Conservation (phyloP, 768 basidiomycete genomes). For the Calocera cornea region DNA sequence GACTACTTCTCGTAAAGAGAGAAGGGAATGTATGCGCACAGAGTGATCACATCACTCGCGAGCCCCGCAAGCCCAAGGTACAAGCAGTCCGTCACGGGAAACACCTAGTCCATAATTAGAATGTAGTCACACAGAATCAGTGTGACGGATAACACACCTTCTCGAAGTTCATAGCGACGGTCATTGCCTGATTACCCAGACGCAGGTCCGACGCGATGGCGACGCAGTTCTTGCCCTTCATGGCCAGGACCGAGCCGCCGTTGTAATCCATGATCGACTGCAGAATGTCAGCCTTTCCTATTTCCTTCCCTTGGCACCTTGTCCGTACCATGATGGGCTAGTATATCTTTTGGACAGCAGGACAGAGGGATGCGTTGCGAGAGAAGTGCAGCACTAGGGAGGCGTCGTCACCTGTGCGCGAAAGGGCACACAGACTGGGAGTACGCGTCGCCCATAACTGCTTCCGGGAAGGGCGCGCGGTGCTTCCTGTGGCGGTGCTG, state of each 20-base stretch:
- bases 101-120: constrained; percentile 51
- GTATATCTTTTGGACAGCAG: neutral
- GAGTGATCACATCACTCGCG: constrained; percentile 81
- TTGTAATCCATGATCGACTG: constrained; percentile 87
- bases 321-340: constrained; percentile 8
- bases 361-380: neutral
- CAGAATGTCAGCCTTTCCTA: neutral
- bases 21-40: constrained; percentile 37
- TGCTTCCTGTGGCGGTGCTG: neutral
- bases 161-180: constrained; percentile 84
- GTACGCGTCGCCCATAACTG: neutral
- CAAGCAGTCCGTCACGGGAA: constrained; percentile 83
- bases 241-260: constrained; percentile 97
- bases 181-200: constrained; percentile 73
- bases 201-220: constrained; percentile 94
- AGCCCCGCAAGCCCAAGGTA: constrained; percentile 86
- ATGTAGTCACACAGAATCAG: constrained; percentile 1
- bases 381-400: neutral
- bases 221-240: constrained; percentile 97
- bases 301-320: neutral
- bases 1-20: neutral
- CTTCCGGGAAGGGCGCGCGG: too few species aligned
- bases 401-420: constrained; percentile 1
- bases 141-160: constrained; percentile 43
- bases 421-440: neutral